These are phyloP conservation scores for Xylariaceae sp. DNA, from an alignment of 2,329 filamentous ascomycete species.

Conservation along the genomic window DNA sequence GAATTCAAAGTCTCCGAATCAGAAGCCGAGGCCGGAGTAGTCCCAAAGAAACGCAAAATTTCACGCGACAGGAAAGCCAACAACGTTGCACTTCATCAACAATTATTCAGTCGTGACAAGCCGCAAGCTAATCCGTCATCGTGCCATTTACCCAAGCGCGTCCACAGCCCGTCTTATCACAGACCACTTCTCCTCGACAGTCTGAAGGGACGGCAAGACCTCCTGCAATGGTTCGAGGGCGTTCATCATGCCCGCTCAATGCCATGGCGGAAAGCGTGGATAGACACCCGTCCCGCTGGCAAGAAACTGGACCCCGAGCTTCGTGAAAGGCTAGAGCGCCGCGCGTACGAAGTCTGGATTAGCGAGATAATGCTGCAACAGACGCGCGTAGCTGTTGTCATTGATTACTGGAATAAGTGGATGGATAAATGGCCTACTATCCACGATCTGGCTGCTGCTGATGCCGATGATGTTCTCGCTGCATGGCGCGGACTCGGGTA, in stretches of 20 bases:
- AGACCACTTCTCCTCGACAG: conserved; percentile 47
- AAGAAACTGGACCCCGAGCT: conserved; percentile 30
- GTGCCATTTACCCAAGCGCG: conserved; percentile 27
- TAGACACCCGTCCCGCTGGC: conserved; percentile 39
- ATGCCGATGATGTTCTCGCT: conserved; percentile 53
- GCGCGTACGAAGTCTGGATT: conserved; percentile 66
- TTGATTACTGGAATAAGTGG: conserved; percentile 63
- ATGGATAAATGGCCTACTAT: conserved; percentile 60
- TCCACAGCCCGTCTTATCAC: conserved; percentile 47
- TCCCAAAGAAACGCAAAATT: conserved; percentile 23
- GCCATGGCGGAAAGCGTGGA: conserved; percentile 60
- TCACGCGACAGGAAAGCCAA: conserved; percentile 9
- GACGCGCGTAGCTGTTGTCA: conserved; percentile 60
- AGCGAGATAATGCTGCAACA: conserved; percentile 68
- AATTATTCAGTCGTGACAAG: conserved; percentile 21
- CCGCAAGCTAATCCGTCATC: background rate
- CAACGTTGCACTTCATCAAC: conserved; percentile 17
- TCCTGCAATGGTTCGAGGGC: conserved; percentile 53
- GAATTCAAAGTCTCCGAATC: conserved; percentile 15
- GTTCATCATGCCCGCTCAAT: conserved; percentile 48
- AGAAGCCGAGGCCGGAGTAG: conserved; percentile 1
- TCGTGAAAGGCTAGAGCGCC: conserved; percentile 44
- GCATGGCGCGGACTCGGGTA: conserved; percentile 63
- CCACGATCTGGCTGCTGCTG: conserved; percentile 51
- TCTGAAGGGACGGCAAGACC: conserved; percentile 31